Evolutionary conservation across 345 rosid species (phyloP).

Genomic region (Eucalyptus erythrocorys): DNA sequence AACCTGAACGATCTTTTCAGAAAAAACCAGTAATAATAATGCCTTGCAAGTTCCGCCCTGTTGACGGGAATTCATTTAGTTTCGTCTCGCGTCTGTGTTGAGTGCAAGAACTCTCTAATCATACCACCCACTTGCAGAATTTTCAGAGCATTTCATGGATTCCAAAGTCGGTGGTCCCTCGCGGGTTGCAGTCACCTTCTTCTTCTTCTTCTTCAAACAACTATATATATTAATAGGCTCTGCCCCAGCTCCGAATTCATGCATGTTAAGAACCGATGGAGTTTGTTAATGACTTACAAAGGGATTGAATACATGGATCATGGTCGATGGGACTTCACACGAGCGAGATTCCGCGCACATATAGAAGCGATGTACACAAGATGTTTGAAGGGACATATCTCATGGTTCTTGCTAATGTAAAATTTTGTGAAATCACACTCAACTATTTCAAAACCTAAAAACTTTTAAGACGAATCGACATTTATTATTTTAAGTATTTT

Average conservation of each 20-base stretch:
- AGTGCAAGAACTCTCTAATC: not conserved
- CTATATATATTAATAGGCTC: not conserved
- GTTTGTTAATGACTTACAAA: not conserved
- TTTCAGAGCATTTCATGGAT: not conserved
- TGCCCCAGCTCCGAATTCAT: not conserved
- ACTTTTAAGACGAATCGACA: too few species aligned
- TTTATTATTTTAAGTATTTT: too few species aligned
- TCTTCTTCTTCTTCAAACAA: not conserved
- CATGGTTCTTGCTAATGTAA: not conserved
- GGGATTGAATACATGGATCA: not conserved
- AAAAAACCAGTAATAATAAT: not conserved
- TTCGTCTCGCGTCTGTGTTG: not conserved
- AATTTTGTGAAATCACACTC: accelerated
- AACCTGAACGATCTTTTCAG: not conserved
- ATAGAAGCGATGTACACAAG: not conserved
- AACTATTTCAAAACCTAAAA: too few species aligned
- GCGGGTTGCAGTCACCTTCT: not conserved
- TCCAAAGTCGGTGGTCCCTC: not conserved
- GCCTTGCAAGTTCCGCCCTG: not conserved
- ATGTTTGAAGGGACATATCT: not conserved
- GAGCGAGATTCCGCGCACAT: not conserved
- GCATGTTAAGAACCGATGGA: not conserved
- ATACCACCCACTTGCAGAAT: not conserved
- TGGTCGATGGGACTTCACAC: not conserved
- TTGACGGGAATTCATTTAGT: not conserved